Evolutionary conservation across 805 yeast species (phyloP).

Genomic region (Kuraishia ogatae): DNA sequence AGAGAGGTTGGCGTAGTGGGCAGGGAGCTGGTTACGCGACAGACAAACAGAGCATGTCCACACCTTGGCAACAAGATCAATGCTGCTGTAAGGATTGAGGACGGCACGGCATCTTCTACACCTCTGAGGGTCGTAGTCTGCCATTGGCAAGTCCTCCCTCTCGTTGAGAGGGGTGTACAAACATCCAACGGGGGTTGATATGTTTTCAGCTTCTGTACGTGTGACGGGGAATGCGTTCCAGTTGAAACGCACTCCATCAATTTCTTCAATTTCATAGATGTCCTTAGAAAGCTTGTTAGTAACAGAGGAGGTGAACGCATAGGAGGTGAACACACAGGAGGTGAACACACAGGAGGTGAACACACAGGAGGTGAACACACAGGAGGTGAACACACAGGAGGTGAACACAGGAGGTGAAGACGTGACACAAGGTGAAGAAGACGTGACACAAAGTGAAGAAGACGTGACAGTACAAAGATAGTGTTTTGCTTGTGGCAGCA

Average conservation of each 20-base stretch:
- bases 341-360: too few relatives aligned
- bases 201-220: conserved; percentile 79
- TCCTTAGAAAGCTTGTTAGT: conserved; percentile 21
- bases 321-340: too few relatives aligned
- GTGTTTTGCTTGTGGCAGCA: too few relatives aligned
- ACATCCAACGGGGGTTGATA: conserved; percentile 91
- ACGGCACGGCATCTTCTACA: conserved; percentile 84
- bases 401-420: too few relatives aligned
- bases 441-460: too few relatives aligned
- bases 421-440: too few relatives aligned
- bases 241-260: conserved; percentile 62
- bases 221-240: conserved; percentile 89
- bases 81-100: conserved; percentile 77
- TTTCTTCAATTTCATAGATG: conserved; percentile 52
- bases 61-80: conserved; percentile 63
- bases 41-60: conserved; percentile 88
- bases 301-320: too few relatives aligned
- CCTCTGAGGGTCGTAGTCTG: conserved; percentile 77
- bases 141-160: conserved; percentile 66
- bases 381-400: too few relatives aligned
- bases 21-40: conserved; percentile 71
- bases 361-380: too few relatives aligned
- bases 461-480: too few relatives aligned
- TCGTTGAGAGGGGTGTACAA: conserved; percentile 89
- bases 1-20: conserved; percentile 69